Evolutionary conservation across 139 green algal genomes (phyloP).

Genomic region (Marvania coccoides): DNA sequence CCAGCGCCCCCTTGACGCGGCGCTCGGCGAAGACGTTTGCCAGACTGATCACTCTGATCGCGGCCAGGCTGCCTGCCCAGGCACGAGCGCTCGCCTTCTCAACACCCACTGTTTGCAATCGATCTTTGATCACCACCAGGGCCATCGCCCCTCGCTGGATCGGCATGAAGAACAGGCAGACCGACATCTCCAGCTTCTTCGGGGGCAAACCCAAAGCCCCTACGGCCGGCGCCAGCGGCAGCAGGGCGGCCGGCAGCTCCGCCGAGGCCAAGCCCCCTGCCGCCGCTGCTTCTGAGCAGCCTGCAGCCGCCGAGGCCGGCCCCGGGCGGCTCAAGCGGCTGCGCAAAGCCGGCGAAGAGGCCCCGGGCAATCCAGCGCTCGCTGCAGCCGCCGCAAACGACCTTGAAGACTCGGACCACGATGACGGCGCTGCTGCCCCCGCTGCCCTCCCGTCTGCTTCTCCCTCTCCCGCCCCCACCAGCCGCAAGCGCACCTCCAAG

Average conservation of each 20-base stretch:
- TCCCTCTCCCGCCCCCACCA: background rate
- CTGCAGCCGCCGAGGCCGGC: background rate
- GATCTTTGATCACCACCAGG: background rate
- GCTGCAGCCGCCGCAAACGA: background rate
- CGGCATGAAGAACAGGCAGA: constrained; percentile 5
- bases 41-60: background rate
- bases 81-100: background rate
- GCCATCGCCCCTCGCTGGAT: background rate
- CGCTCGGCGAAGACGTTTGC: background rate
- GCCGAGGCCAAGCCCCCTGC: background rate
- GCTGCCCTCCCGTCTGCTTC: too few species aligned
- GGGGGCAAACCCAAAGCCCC: constrained; percentile 3
- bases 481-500: background rate
- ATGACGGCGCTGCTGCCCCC: background rate
- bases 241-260: background rate
- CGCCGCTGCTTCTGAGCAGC: background rate
- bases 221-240: background rate
- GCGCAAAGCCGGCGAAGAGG: background rate
- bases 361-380: too few species aligned
- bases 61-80: background rate
- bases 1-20: too few species aligned
- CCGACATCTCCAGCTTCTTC: constrained; percentile 31
- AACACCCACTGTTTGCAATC: background rate
- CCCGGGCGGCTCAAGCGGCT: background rate
- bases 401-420: background rate